These are phyloP conservation scores for Tolypocladium album DNA, from an alignment of 2,329 filamentous ascomycete genomes.

Conservation along the genomic window DNA sequence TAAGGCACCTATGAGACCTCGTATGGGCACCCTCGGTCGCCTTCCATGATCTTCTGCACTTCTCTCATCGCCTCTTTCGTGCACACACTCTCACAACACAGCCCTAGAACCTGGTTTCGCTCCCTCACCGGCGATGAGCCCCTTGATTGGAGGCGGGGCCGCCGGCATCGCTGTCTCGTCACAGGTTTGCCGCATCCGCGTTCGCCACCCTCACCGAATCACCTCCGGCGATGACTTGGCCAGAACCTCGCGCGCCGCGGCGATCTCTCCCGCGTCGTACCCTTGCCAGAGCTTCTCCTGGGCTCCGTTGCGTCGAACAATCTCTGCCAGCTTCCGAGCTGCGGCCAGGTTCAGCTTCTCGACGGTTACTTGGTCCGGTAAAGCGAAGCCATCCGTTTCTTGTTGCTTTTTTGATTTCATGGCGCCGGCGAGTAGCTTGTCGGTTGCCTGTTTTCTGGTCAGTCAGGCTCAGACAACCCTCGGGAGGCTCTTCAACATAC, in stretches of 20 bases:
- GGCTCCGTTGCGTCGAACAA: slow-evolving; percentile 52
- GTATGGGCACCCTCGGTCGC: background rate
- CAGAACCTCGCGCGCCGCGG: slow-evolving; percentile 58
- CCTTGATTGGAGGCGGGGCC: background rate
- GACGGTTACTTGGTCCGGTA: slow-evolving; percentile 48
- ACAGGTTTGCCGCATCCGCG: slow-evolving; percentile 1
- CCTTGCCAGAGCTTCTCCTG: slow-evolving; percentile 60
- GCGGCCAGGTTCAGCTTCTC: slow-evolving; percentile 61
- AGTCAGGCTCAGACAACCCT: background rate
- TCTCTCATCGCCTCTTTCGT: background rate
- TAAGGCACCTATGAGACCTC: background rate
- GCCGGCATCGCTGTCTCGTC: slow-evolving; percentile 2
- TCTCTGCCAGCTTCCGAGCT: slow-evolving; percentile 65
- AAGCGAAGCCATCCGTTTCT: slow-evolving; percentile 37
- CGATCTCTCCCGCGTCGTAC: slow-evolving; percentile 60
- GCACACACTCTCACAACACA: background rate
- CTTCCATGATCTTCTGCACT: background rate
- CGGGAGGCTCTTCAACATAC: slow-evolving; percentile 30
- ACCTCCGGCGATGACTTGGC: slow-evolving; percentile 36
- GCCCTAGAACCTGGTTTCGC: background rate
- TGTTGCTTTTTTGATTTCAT: slow-evolving; percentile 32
- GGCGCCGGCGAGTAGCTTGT: slow-evolving; percentile 34
- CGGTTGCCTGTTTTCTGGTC: slow-evolving; percentile 30
- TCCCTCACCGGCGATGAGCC: background rate
- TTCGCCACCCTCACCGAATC: slow-evolving; percentile 25